These are phyloP conservation scores for Dacryopinax primogenitus DNA, from an alignment of 768 basidiomycete species.

Conservation along the genomic window DNA sequence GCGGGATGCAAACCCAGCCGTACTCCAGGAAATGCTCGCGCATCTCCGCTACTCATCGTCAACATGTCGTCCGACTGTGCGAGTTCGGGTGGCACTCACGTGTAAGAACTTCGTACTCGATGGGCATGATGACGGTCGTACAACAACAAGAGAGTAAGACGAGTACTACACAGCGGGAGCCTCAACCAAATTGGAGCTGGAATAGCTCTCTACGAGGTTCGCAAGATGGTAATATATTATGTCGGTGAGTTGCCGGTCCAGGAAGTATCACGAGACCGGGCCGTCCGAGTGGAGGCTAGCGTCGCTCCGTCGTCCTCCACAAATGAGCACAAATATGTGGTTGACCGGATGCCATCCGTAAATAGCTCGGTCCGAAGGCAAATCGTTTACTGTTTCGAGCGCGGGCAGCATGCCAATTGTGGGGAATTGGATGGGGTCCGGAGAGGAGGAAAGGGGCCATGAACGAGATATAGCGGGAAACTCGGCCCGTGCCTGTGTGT, in stretches of 20 bases:
- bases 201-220: neutral
- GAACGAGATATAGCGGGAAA: neutral
- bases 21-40: constrained; percentile 43
- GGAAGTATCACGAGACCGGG: neutral
- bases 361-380: constrained; percentile 6
- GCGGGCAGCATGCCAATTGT: neutral
- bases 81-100: neutral
- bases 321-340: neutral
- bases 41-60: constrained; percentile 26
- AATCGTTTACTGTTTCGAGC: neutral
- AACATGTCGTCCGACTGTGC: neutral
- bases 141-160: neutral
- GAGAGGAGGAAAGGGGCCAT: neutral
- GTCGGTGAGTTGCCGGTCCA: neutral
- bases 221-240: neutral
- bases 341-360: neutral
- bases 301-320: neutral
- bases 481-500: neutral
- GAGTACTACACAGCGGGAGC: no score
- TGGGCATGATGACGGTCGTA: neutral
- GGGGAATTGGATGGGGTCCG: neutral
- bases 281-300: neutral
- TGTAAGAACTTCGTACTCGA: constrained; percentile 7
- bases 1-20: constrained; percentile 41
- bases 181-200: neutral